Evolutionary conservation across 768 basidiomycete genomes (phyloP), one percentile per base, ranked within the genome.

Genomic region (Mycena haematopus): DNA sequence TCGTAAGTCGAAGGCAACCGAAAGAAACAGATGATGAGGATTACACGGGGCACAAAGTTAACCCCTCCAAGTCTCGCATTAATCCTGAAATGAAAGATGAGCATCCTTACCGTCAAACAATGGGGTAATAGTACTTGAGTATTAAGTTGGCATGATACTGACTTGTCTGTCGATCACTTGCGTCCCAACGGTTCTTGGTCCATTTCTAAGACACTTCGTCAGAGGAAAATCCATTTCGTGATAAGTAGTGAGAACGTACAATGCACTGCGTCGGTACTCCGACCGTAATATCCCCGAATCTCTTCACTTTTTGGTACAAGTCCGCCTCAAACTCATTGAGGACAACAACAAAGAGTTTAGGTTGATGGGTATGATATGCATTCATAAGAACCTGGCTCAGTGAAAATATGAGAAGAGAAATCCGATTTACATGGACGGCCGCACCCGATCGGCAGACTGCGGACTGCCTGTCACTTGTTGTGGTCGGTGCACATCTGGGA

Each of bases 211-310:
- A 47, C 10, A 11, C 7, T 44, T 24, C 15, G 25, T 25, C 7
- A 17, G 17, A 21, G 25, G 7, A 8, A 47, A 27, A 47, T 19
- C 38, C 19, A 13, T n/a, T n/a, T n/a, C n/a, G n/a, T n/a, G 44
- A n/a, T 27, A n/a, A 8, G 19, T 7, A 45, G 17, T 10, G 9
- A 38, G 11, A 22, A 45, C 79, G 76, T 73, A 87, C 87, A 52
- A 90, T 66, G 68, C 89, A 89, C 50, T 90, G 88, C 0, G 89
- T 89, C 0, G 82, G 80, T 1, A 89, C 80, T 10, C 89, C 88
- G 19, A 24, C 79, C 75, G 53, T 82, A 78, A 74, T 85, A 80
- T 70, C 62, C 7, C 73, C 70, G 50, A 70, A 76, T 21, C 73
- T 60, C 56, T 78, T 78, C n/a, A 77, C 70, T 19, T 63, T 62